Evolutionary conservation across 352 stramenopile genomes (phyloP).

Genomic region (Phytophthora pseudosyringae): DNA sequence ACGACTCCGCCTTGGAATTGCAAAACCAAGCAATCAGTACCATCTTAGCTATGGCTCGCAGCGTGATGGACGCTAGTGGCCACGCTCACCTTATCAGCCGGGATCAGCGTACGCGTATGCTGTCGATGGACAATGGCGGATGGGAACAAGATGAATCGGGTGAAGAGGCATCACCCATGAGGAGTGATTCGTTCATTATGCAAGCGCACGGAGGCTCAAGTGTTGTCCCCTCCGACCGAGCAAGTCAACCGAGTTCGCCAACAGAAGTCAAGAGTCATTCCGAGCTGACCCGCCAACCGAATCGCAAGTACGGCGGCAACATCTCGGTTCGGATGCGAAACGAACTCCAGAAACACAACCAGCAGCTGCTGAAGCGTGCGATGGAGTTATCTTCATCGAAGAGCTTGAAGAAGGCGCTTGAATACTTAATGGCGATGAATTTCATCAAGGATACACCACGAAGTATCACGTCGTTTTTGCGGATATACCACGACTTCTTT

Average conservation of each 20-base stretch:
- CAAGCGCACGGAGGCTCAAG: neutral
- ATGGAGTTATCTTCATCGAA: slow-evolving; percentile 85
- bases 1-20: slow-evolving; percentile 42
- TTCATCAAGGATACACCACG: slow-evolving; percentile 85
- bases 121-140: slow-evolving; percentile 86
- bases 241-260: slow-evolving; percentile 28
- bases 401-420: slow-evolving; percentile 88
- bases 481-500: slow-evolving; percentile 94
- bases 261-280: slow-evolving; percentile 8
- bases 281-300: slow-evolving; percentile 22
- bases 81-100: slow-evolving; percentile 87
- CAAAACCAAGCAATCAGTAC: slow-evolving; percentile 76
- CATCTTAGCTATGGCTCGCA: slow-evolving; percentile 80
- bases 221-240: neutral
- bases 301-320: slow-evolving; percentile 48
- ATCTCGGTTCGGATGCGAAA: slow-evolving; percentile 84
- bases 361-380: slow-evolving; percentile 78
- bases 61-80: slow-evolving; percentile 86
- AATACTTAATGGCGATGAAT: slow-evolving; percentile 88
- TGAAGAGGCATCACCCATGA: slow-evolving; percentile 38
- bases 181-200: slow-evolving; percentile 3
- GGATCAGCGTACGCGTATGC: slow-evolving; percentile 70
- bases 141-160: slow-evolving; percentile 82
- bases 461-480: slow-evolving; percentile 95
- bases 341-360: slow-evolving; percentile 83